Conservation (phyloP, 2,329 filamentous ascomycete genomes). For the Phyllachora maydis region DNA sequence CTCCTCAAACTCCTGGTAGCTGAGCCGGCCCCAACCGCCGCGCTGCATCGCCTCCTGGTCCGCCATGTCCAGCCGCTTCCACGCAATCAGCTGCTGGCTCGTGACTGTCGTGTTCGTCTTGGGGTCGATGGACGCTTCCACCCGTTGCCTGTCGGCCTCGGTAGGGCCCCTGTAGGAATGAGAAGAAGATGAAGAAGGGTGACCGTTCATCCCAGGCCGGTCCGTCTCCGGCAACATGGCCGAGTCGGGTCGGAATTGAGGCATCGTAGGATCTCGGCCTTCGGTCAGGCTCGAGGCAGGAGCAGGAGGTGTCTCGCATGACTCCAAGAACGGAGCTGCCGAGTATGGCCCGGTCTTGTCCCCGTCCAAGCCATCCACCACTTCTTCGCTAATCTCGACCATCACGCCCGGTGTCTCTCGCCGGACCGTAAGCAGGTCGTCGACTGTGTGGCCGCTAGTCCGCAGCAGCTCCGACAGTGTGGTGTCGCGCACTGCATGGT, state of each 20-base stretch:
- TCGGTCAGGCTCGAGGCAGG: too few species aligned
- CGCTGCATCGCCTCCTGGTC: slow-evolving; percentile 48
- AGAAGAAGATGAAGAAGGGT: neutral
- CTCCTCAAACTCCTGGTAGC: slow-evolving; percentile 57
- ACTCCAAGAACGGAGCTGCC: neutral
- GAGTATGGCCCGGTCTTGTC: too few species aligned
- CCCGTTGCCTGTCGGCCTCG: too few species aligned
- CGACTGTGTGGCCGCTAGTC: slow-evolving; percentile 22
- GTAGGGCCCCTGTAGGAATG: neutral
- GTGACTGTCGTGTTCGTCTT: slow-evolving; percentile 8
- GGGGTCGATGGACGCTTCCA: too few species aligned
- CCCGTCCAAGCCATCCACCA: too few species aligned
- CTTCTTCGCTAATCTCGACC: neutral
- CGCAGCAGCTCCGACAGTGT: slow-evolving; percentile 18
- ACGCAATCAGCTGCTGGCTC: slow-evolving; percentile 18
- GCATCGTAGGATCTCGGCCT: slow-evolving; percentile 26
- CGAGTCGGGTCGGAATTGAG: slow-evolving; percentile 44
- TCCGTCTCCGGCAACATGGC: too few species aligned
- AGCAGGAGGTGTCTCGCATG: neutral
- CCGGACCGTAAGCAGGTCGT: slow-evolving; percentile 6
- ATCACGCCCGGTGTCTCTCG: slow-evolving; percentile 3
- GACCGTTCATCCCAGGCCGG: too few species aligned
- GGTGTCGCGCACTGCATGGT: too few species aligned
- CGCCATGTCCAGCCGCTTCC: slow-evolving; percentile 37
- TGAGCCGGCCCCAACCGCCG: slow-evolving; percentile 65